These are phyloP conservation scores for Zea luxurians DNA, from an alignment of 176 grass and related monocot genomes.

Conservation along the genomic window DNA sequence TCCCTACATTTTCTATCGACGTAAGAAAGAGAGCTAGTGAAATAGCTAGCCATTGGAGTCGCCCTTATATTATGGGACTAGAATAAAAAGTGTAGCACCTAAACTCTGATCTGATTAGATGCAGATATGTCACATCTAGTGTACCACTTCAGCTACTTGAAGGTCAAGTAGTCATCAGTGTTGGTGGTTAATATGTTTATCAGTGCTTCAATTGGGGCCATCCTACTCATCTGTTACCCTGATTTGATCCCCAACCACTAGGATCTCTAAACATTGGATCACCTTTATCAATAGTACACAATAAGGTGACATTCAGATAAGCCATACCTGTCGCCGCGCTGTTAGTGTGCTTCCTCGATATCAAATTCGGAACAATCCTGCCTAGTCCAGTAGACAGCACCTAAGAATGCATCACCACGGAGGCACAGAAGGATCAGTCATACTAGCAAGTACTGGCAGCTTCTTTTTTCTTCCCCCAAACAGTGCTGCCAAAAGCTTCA, in stretches of 20 bases:
- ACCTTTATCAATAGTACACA: background rate
- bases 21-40: no score
- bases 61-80: no score
- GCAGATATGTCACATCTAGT: constrained; percentile 2
- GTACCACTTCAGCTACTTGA: background rate
- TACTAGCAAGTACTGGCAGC: background rate
- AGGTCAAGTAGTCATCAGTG: background rate
- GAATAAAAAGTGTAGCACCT: background rate
- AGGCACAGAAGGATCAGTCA: background rate
- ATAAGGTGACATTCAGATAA: background rate
- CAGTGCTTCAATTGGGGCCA: background rate
- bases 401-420: constrained; percentile 31
- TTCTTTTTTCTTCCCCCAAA: background rate
- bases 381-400: constrained; percentile 86
- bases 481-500: background rate
- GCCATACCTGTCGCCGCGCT: constrained; percentile 84
- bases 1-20: no score
- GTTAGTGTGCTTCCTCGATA: constrained; percentile 97
- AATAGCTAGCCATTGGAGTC: no score
- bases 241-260: background rate
- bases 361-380: constrained; percentile 87
- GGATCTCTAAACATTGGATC: background rate
- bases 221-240: background rate
- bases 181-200: background rate
- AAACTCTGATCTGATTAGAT: background rate